These are phyloP conservation scores for Myotisia sp. DNA, from an alignment of 2,329 filamentous ascomycete genomes.

Conservation along the genomic window DNA sequence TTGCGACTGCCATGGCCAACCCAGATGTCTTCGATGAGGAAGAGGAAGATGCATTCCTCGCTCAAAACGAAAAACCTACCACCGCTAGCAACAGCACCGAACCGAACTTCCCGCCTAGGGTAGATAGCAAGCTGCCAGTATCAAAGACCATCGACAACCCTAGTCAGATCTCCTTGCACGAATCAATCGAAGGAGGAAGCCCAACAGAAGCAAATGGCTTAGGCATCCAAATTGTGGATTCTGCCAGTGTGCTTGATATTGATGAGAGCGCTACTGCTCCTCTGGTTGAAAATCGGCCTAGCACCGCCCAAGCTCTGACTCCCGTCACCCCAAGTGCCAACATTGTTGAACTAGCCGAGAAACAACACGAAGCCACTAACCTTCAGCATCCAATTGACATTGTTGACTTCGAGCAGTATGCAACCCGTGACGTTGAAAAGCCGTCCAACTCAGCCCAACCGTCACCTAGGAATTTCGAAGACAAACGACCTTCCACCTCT, in stretches of 20 bases:
- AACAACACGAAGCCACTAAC: constrained; percentile 1
- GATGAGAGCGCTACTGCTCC: constrained; percentile 5
- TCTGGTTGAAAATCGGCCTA: constrained; percentile 5
- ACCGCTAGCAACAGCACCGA: neutral
- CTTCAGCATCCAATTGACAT: constrained; percentile 18
- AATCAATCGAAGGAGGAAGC: neutral
- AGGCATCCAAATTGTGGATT: constrained; percentile 12
- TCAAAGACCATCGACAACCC: neutral
- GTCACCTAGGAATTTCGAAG: constrained; percentile 16
- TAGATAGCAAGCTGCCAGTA: neutral
- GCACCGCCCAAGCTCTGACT: constrained; percentile 6
- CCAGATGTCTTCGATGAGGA: constrained; percentile 38
- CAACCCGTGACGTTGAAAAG: constrained; percentile 11
- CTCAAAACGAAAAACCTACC: constrained; percentile 13
- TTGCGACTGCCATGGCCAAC: constrained; percentile 26
- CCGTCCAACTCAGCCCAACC: constrained; percentile 25
- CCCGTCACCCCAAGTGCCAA: constrained; percentile 9
- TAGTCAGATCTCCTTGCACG: neutral
- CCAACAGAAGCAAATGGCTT: constrained; percentile 7
- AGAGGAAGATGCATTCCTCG: constrained; percentile 36
- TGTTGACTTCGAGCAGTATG: constrained; percentile 20
- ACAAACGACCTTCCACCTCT: constrained; percentile 30
- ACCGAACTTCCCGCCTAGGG: too few relatives aligned
- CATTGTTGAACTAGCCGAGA: constrained; percentile 4
- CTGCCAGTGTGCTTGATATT: constrained; percentile 4